A percentile compares a stretch with the other conserved stretches of the same genome.
phyloP scores from a whole-genome alignment of 2,329 filamentous ascomycete genomes.

The Ophiosphaerella herpotricha region DNA sequence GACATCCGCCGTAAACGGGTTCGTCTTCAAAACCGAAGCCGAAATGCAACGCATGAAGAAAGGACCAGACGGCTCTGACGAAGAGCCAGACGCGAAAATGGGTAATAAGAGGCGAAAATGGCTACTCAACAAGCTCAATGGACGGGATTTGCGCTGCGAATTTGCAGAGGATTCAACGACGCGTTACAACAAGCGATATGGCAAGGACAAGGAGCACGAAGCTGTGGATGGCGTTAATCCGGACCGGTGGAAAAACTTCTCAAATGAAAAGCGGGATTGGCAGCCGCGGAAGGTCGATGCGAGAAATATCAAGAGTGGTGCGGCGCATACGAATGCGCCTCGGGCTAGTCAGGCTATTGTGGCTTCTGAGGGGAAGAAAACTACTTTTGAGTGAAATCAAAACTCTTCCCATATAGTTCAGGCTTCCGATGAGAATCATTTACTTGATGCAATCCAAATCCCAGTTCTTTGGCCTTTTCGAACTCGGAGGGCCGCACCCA shows the following conservation, averaged over 20 bases:
- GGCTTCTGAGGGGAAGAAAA: constrained; percentile 77
- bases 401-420: not conserved
- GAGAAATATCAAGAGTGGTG: constrained; percentile 50
- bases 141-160: constrained; percentile 82
- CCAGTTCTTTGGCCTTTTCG: too few species aligned
- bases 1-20: constrained; percentile 78
- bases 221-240: constrained; percentile 42
- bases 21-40: constrained; percentile 69
- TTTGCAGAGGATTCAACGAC: constrained; percentile 89
- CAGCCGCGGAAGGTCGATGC: constrained; percentile 46
- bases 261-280: constrained; percentile 31
- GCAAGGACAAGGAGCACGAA: constrained; percentile 63
- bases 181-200: constrained; percentile 92
- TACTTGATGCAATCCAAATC: too few species aligned
- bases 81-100: constrained; percentile 34
- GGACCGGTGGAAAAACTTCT: constrained; percentile 33
- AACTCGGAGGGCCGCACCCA: too few species aligned
- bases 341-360: constrained; percentile 81
- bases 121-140: constrained; percentile 84
- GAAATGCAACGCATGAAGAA: constrained; percentile 50
- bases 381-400: constrained; percentile 67
- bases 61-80: constrained; percentile 55
- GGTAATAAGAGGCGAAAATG: constrained; percentile 62
- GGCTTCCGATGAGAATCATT: too few species aligned
- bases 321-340: constrained; percentile 53